Evolutionary conservation across 306 rosid genomes (phyloP).

Genomic region (Malus asiatica): DNA sequence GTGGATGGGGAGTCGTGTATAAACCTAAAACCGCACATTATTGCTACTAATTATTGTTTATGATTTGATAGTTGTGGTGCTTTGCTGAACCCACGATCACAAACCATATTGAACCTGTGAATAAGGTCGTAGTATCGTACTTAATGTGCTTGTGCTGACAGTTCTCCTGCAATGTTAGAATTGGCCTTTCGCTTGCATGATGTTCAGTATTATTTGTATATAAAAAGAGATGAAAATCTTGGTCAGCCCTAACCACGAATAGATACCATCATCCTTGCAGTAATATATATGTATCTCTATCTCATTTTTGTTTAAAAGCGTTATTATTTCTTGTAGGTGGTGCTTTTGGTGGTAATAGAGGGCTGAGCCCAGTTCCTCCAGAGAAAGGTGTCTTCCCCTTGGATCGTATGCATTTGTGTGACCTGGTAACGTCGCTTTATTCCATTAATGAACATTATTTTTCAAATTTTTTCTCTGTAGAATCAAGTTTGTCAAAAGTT

Average conservation of each 20-base stretch:
- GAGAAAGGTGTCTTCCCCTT: constrained; percentile 95
- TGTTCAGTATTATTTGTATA: neutral
- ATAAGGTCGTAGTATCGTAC: neutral
- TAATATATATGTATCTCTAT: neutral
- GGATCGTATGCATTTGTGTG: constrained; percentile 94
- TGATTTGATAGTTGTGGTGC: neutral
- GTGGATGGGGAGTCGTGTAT: neutral
- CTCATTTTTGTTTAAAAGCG: neutral
- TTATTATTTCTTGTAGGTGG: constrained; percentile 49
- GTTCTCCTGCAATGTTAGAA: neutral
- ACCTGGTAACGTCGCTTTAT: constrained; percentile 41
- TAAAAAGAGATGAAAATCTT: neutral
- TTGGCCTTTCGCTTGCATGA: neutral
- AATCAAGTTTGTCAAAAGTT: neutral
- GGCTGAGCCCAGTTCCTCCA: constrained; percentile 85
- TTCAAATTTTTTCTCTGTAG: neutral
- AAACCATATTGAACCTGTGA: neutral
- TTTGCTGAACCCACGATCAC: neutral
- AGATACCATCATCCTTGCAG: neutral
- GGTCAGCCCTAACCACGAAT: neutral
- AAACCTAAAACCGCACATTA: neutral
- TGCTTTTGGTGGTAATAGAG: constrained; percentile 96
- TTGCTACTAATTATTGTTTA: neutral
- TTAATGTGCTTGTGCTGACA: neutral
- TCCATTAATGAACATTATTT: neutral